Base-by-base conservation (phyloP, 345 rosid genomes). In the Dimocarpus longan region DNA sequence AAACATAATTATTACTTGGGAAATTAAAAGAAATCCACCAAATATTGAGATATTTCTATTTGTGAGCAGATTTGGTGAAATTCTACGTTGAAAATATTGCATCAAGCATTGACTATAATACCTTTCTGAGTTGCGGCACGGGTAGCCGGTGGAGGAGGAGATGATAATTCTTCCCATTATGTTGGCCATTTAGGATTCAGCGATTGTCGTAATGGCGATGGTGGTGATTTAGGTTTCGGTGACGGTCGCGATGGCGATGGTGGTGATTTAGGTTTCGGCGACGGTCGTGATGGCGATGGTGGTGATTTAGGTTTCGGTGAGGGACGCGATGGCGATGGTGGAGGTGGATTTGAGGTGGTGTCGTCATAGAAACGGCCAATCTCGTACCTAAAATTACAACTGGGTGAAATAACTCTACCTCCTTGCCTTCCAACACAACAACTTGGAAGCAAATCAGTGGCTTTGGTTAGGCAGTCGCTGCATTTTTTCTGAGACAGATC, bases 401-500 rank as follows among this genome's bases (percentile, higher is more conserved):
- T 72, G 24, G 75, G 75, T 5, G 46, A n/a, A 11, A 72, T 19
- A n/a, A 72, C 64, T 72, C 75, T 72, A 6, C 75, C 75, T 54
- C 75, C 75, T 56, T 70, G 40, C 44, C 10, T 70, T 24, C 57
- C 73, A 12, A 10, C 60, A n/a, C 73, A 70, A 32, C 74, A 71
- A 3, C 1, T 18, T 9, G 43, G 64, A 52, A 71, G 40, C 40
- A 16, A 54, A 16, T 15, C 43, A 8, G 13, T 28, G 43, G 63
- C 74, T 26, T 71, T 52, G 10, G 4, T 16, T 8, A 71, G 22
- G 63, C 82, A 83, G 9, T 66, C 44, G 21, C 8, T 22, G 66
- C 85, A 83, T 6, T 57, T 16, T 48, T 18, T 68, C 50, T 44
- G 9, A 10, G 83, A 57, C 46, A 86, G 37, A 32, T 32, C 1